phyloP scores from a whole-genome alignment of 139 green algal genomes.

The Closterium sp. region DNA sequence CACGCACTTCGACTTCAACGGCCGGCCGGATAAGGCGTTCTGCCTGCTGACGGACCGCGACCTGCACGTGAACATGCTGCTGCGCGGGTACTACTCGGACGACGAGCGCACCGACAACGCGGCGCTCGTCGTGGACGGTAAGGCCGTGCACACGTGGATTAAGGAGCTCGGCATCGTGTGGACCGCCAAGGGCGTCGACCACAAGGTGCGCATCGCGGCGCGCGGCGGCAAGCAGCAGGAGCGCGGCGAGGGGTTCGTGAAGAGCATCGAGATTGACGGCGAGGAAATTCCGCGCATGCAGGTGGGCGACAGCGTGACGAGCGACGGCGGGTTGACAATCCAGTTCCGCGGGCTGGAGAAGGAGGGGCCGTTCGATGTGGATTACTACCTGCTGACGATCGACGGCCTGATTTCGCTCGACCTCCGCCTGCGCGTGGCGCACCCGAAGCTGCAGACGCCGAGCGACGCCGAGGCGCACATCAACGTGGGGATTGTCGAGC shows the following conservation, averaged over 20 bases:
- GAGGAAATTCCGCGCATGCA: background rate
- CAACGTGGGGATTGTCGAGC: background rate
- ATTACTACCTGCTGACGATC: slow-evolving; percentile 11
- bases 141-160: slow-evolving; percentile 1
- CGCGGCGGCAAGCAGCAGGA: background rate
- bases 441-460: background rate
- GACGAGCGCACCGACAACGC: background rate
- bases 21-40: background rate
- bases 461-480: slow-evolving; percentile 13
- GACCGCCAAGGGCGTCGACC: background rate
- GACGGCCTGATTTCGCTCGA: slow-evolving; percentile 1
- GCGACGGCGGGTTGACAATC: background rate
- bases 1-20: slow-evolving; percentile 7
- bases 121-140: background rate
- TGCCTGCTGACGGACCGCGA: background rate
- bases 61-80: background rate
- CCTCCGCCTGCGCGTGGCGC: background rate
- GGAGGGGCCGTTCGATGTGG: background rate
- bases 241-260: slow-evolving; percentile 8
- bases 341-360: background rate
- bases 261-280: slow-evolving; percentile 11
- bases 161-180: background rate
- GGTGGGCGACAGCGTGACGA: background rate
- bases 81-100: background rate
- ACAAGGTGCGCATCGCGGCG: background rate